Evolutionary conservation across 164 flowering plant genomes (phyloP).

Genomic region (Chloranthus sessilifolius): DNA sequence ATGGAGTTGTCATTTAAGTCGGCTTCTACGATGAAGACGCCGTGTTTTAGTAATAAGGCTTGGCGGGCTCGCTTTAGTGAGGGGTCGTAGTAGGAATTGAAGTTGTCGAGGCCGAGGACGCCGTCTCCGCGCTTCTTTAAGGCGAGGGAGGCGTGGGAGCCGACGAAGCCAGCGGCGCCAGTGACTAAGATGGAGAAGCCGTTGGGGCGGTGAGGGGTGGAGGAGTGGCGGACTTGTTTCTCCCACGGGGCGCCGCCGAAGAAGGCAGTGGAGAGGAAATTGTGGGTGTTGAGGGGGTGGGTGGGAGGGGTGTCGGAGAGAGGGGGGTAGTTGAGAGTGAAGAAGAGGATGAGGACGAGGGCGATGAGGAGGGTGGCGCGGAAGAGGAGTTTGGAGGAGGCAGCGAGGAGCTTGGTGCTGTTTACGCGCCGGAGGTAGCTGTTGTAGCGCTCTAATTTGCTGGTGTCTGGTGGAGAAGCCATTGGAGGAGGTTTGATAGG

Average conservation of each 20-base stretch:
- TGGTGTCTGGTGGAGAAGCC: conserved; percentile 47
- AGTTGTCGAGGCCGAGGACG: conserved; percentile 83
- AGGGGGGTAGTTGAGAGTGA: conserved; percentile 67
- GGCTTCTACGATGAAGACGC: conserved; percentile 69
- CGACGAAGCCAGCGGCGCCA: conserved; percentile 61
- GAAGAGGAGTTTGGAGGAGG: conserved; percentile 83
- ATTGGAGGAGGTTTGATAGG: conserved; percentile 2
- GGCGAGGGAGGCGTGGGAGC: conserved; percentile 59
- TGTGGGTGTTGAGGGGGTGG: conserved; percentile 31
- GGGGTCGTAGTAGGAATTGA: conserved; percentile 81
- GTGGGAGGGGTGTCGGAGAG: conserved; percentile 21
- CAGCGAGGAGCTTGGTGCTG: conserved; percentile 62
- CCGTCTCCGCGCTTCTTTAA: conserved; percentile 90
- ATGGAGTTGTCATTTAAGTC: conserved; percentile 65
- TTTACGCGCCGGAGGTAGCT: conserved; percentile 65
- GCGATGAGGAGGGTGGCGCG: conserved; percentile 64
- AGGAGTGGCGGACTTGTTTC: conserved; percentile 50
- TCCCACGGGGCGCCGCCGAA: conserved; percentile 44
- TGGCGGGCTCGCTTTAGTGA: conserved; percentile 72
- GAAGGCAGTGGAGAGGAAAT: conserved; percentile 42
- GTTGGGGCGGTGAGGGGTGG: conserved; percentile 49
- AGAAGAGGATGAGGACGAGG: conserved; percentile 57
- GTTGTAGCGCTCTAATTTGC: conserved; percentile 82
- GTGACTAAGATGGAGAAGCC: conserved; percentile 53
- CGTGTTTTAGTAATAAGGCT: conserved; percentile 36